Evolutionary conservation across 1,284 basidiomycete genomes (phyloP), one percentile per base, ranked within the genome.

Genomic region (Bondarzewia mesenterica): DNA sequence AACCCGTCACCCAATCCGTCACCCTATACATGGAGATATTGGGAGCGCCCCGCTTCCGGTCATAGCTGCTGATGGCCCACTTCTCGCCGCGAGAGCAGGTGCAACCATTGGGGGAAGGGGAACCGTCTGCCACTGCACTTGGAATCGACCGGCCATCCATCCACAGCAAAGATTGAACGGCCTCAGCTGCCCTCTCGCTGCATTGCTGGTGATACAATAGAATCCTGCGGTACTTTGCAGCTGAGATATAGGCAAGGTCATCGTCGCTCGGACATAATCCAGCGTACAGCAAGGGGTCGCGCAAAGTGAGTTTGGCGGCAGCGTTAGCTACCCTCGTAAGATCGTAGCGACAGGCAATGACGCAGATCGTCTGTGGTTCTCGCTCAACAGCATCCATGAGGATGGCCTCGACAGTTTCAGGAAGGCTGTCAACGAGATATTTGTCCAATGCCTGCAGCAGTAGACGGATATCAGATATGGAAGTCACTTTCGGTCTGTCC

Each of bases 141-240:
- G 44, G 44, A 10, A 45, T 45, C 3, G 20, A 18, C 3, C 25
- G 25, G n/a, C 35, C 44, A 36, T 32, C 29, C 20, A 23, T 23
- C 44, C 44, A 45, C 12, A 27, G 15, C 25, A 45, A 36, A 12
- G 20, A 21, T 29, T 37, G 44, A 3, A 36, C 27, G 32, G 22
- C 29, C 18, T 15, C 44, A 18, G 22, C 44, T 12, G 44, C 44
- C 7, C 18, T 20, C 20, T 32, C 27, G 27, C 20, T 21, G 35
- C 35, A 36, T n/a, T 32, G 27, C n/a, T 45, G 25, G 22, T 29
- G 40, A 18, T 42, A 39, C 2, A 29, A 26, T 18, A 48, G 26
- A 14, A 48, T 18, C 39, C 40, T 22, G 39, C 46, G 46, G 40
- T 48, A 40, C 26, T 48, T 37, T 23, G 27, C 21, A 10, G 18